Evolutionary conservation across 2,329 filamentous ascomycete genomes (phyloP).

Genomic region (Microcera coccophila): DNA sequence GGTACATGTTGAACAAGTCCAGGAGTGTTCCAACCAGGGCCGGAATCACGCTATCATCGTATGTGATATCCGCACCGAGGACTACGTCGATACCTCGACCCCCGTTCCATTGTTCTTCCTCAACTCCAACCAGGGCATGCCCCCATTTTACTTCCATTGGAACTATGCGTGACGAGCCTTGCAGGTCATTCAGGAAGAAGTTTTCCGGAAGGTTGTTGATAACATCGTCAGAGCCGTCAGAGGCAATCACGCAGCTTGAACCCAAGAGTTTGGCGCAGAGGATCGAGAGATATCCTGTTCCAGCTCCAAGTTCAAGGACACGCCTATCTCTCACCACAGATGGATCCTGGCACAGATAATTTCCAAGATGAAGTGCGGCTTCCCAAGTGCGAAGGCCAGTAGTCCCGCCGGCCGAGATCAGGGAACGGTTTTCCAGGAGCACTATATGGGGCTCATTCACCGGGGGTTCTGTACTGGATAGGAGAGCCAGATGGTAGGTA

Average conservation of each 20-base stretch:
- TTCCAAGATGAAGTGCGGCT: constrained; percentile 68
- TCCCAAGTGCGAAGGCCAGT: constrained; percentile 81
- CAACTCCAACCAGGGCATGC: constrained; percentile 53
- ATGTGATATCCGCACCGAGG: constrained; percentile 74
- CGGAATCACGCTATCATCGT: constrained; percentile 62
- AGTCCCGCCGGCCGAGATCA: constrained; percentile 68
- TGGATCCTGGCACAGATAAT: constrained; percentile 56
- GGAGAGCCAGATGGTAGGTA: constrained; percentile 57
- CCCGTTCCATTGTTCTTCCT: constrained; percentile 51
- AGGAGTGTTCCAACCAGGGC: constrained; percentile 61
- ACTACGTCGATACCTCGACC: constrained; percentile 56
- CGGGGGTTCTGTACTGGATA: constrained; percentile 13
- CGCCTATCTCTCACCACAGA: constrained; percentile 49
- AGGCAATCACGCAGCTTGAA: constrained; percentile 59
- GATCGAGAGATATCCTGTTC: constrained; percentile 72
- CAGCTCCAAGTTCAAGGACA: constrained; percentile 70
- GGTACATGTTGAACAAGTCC: constrained; percentile 57
- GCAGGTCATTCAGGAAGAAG: constrained; percentile 63
- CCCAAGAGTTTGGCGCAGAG: constrained; percentile 66
- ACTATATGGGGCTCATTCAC: constrained; percentile 43
- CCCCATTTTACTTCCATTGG: constrained; percentile 64
- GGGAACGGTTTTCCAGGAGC: constrained; percentile 63
- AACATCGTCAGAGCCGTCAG: constrained; percentile 71
- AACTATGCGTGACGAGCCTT: constrained; percentile 42
- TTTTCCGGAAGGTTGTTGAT: constrained; percentile 65